Evolutionary conservation across 2,329 filamentous ascomycete species (phyloP), one percentile per base, ranked within the genome.

Genomic region (Cercospora sp.): DNA sequence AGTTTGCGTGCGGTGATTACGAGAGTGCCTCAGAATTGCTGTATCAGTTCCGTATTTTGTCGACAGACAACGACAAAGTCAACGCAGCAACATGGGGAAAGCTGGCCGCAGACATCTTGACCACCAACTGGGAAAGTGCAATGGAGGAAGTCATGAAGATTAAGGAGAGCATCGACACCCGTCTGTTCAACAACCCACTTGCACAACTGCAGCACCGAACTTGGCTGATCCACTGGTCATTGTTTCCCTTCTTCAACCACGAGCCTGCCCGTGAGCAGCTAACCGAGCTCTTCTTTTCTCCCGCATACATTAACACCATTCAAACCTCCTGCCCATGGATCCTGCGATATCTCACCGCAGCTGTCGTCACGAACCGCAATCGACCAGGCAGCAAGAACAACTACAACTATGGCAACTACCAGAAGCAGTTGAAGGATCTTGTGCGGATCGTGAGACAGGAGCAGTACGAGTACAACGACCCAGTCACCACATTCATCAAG

Each of bases 241-340:
- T 99, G 70, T 99, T 98, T 88, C 94, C 95, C 70, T 94, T 97
- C 84, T 99, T 98, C 88, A 98, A 99, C 89, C 90, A 92, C 84
- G 94, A 98, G 77, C 87, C 89, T 73, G 92, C 93, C 68, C 93
- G 94, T 78, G 95, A 99, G 79, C 88, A 89, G 75, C 88, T 99
- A 76, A 92, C 95, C 78, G 95, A 99, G 76, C 89, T 98, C 80
- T 95, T 97, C 87, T 98, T 99, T 88, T 96, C 91, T 72, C 91
- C 94, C 72, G 88, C 93, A 76, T 99, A 93, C 87, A 99, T 99
- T 89, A 99, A 98, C 88, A 98, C 94, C 76, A 97, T 99, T 81
- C 95, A 99, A 87, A 97, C 95, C 68, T 91, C 90, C 76, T 97
- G 93, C 86, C 94, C 95, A 6, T 99, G 95, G 95, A 89, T 97